Percentiles rank a stretch among this genome's conserved stretches.
These are phyloP conservation scores for Chalaropsis thielavioides DNA, from an alignment of 2,329 filamentous ascomycete genomes.

Conservation along the genomic window DNA sequence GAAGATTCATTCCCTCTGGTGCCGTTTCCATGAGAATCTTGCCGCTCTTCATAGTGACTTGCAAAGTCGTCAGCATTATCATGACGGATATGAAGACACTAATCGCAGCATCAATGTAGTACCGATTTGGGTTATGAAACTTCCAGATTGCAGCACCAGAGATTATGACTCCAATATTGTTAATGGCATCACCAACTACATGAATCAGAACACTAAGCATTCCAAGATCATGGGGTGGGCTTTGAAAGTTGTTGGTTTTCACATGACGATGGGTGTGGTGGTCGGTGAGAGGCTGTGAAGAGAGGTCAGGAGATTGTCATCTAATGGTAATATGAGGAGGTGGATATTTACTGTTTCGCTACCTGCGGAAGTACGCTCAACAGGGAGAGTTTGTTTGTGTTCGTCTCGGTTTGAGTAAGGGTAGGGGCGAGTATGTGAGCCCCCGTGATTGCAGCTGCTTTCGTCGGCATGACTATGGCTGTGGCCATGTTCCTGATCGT, in stretches of 20 bases:
- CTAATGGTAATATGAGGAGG: constrained; percentile 18
- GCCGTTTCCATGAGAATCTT: constrained; percentile 54
- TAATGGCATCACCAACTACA: constrained; percentile 56
- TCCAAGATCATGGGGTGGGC: constrained; percentile 44
- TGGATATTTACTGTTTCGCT: not conserved
- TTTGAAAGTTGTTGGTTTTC: constrained; percentile 22
- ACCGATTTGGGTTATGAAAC: constrained; percentile 39
- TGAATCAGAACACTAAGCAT: constrained; percentile 59
- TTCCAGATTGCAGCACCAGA: constrained; percentile 57
- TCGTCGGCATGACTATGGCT: constrained; percentile 20
- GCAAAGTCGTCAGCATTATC: constrained; percentile 50
- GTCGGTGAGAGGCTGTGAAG: constrained; percentile 11
- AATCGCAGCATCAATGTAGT: constrained; percentile 58
- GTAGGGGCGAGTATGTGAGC: not conserved
- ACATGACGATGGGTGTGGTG: constrained; percentile 39
- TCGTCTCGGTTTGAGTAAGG: not conserved
- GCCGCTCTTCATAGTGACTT: constrained; percentile 47
- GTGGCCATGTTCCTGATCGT: constrained; percentile 21
- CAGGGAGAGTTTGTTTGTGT: constrained; percentile 7
- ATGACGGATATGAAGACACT: constrained; percentile 58
- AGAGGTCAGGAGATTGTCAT: not conserved
- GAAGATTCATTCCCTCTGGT: constrained; percentile 42
- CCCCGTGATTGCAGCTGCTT: not conserved
- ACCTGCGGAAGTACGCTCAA: not conserved
- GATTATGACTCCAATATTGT: constrained; percentile 62